A percentile compares a stretch with the other conserved stretches of the same genome.
Evolutionary conservation across 2,329 filamentous ascomycete species (phyloP).

Genomic region (Juglanconis oblonga): DNA sequence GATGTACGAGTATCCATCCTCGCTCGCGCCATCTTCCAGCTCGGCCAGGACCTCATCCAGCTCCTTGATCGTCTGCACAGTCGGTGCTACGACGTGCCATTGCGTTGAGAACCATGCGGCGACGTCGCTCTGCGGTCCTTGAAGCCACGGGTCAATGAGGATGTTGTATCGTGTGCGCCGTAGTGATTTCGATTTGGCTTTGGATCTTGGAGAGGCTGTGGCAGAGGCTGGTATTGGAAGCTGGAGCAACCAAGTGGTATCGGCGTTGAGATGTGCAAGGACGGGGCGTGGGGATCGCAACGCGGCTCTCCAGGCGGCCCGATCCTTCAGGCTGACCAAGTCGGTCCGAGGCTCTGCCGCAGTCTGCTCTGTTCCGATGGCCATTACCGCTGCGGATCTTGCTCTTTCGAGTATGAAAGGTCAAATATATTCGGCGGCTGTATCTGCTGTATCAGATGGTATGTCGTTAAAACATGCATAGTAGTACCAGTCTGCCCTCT

Average conservation of each 20-base stretch:
- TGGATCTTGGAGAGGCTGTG: not conserved
- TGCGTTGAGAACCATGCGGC: constrained; percentile 64
- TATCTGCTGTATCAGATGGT: not conserved
- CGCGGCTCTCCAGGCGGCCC: constrained; percentile 19
- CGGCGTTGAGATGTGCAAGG: constrained; percentile 64
- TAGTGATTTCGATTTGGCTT: constrained; percentile 23
- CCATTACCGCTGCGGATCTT: constrained; percentile 2
- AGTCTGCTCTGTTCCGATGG: not conserved
- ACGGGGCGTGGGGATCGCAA: constrained; percentile 33
- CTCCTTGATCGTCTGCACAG: constrained; percentile 51
- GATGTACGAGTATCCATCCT: constrained; percentile 36
- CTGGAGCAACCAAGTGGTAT: constrained; percentile 66
- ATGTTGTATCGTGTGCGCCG: constrained; percentile 60
- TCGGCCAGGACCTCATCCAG: constrained; percentile 50
- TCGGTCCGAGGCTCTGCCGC: not conserved
- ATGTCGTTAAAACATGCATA: too few species aligned
- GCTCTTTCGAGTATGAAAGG: not conserved
- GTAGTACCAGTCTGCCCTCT: too few species aligned
- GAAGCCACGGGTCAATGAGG: constrained; percentile 64
- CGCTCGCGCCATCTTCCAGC: constrained; percentile 37
- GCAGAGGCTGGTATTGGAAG: constrained; percentile 49
- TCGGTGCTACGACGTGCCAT: constrained; percentile 55
- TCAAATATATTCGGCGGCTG: not conserved
- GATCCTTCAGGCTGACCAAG: constrained; percentile 12
- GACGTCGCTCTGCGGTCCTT: constrained; percentile 60